These are phyloP conservation scores for Leccinellum luteum DNA, from an alignment of 768 basidiomycete species.

Conservation along the genomic window DNA sequence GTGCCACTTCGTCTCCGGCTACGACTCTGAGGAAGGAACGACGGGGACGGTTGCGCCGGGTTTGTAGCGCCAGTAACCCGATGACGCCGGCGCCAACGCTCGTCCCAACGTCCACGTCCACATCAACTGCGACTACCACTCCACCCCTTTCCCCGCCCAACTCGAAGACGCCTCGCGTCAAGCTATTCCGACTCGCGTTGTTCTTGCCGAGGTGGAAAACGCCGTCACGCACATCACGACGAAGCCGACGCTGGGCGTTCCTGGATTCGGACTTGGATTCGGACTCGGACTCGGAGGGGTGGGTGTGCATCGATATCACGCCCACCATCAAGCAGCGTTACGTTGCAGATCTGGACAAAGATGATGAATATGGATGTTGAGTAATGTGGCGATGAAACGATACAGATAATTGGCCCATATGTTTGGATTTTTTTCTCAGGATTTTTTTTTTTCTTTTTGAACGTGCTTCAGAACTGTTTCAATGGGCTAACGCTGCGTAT, in stretches of 20 bases:
- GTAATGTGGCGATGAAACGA: not conserved
- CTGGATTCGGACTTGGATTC: conserved; percentile 11
- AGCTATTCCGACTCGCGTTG: conserved; percentile 4
- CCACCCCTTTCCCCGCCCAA: conserved; percentile 14
- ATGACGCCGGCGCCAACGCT: not conserved
- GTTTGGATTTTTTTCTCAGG: not conserved
- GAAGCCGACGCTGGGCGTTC: not conserved
- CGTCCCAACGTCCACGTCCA: not conserved
- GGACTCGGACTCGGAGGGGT: conserved; percentile 11
- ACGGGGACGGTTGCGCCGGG: conserved; percentile 6
- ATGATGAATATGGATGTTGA: not conserved
- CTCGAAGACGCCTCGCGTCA: conserved; percentile 17
- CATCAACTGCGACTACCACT: not conserved
- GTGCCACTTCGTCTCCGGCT: not conserved
- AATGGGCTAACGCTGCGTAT: not conserved
- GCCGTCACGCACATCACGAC: not conserved
- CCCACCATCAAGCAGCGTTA: conserved; percentile 22
- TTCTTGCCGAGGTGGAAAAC: conserved; percentile 17
- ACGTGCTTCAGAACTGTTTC: not conserved
- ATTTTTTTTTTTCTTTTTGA: not conserved
- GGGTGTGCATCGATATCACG: conserved; percentile 31
- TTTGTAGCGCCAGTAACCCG: not conserved
- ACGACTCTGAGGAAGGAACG: not conserved
- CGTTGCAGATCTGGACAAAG: conserved; percentile 13
- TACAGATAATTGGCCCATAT: not conserved